Conservation (phyloP, 495 filamentous ascomycete species). For the Penicillium steckii region DNA sequence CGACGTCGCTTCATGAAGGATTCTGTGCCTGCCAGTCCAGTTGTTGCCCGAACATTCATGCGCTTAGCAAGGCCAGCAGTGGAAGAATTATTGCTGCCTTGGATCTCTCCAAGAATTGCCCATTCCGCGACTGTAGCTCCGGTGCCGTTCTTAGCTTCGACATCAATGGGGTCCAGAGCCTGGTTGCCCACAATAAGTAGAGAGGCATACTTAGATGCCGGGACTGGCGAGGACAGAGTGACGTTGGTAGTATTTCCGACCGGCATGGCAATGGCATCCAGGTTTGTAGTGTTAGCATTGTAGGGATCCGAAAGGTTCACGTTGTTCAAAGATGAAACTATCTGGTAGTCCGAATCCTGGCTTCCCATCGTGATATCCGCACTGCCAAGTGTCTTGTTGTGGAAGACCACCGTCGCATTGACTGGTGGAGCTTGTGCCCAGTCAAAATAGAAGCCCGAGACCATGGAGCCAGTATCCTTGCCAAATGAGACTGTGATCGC, state of each 20-base stretch:
- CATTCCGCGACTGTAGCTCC: slow-evolving; percentile 76
- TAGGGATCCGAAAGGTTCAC: slow-evolving; percentile 41
- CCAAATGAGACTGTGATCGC: slow-evolving; percentile 50
- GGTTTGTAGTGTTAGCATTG: slow-evolving; percentile 20
- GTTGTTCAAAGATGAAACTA: slow-evolving; percentile 22
- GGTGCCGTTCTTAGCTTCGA: slow-evolving; percentile 40
- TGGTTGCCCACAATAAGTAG: slow-evolving; percentile 49
- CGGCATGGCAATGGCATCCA: slow-evolving; percentile 37
- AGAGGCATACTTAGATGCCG: slow-evolving; percentile 42
- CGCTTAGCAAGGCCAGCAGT: slow-evolving; percentile 3
- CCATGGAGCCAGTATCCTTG: slow-evolving; percentile 37
- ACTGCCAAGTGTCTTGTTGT: slow-evolving; percentile 40
- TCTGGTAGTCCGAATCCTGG: slow-evolving; percentile 5
- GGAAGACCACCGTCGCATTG: slow-evolving; percentile 55
- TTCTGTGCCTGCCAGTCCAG: slow-evolving; percentile 1
- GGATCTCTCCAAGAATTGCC: slow-evolving; percentile 49
- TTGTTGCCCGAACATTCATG: slow-evolving; percentile 14
- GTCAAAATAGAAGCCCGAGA: slow-evolving; percentile 61
- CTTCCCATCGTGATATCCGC: slow-evolving; percentile 7
- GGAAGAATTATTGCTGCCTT: neutral
- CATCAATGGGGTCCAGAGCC: slow-evolving; percentile 41
- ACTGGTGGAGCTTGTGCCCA: slow-evolving; percentile 63
- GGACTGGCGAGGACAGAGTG: slow-evolving; percentile 33
- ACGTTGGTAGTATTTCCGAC: slow-evolving; percentile 49
- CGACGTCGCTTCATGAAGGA: slow-evolving; percentile 14